Evolutionary conservation across 2,329 filamentous ascomycete species (phyloP), one percentile per base, ranked within the genome.

Genomic region (Apiospora sp.): DNA sequence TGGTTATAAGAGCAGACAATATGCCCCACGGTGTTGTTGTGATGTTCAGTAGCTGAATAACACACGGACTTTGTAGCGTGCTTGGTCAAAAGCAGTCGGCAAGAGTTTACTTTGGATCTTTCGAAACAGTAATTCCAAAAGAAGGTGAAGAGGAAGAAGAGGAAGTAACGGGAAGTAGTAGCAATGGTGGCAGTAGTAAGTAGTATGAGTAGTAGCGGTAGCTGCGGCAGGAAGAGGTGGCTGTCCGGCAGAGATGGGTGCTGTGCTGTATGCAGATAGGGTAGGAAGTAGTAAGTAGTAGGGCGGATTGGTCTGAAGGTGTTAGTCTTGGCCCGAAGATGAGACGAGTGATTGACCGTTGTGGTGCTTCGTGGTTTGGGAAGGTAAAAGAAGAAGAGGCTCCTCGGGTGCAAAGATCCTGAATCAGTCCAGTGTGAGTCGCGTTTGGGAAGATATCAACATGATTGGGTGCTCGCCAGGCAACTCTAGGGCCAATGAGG

Each of bases 391-490:
- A 78, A 80, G 78, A 78, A 74, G 75, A 75, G 74, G 68, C 76
- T 72, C 72, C 76, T 72, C 74, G 75, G 71, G 75, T 74, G 70
- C 79, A 78, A 77, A 77, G 76, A 77, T 71, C 80, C 80, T 78
- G 80, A 77, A 80, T 82, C 79, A 81, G 80, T 80, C 79, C 79
- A 82, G 80, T 79, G 82, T 85, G 81, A 81, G 81, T 84, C 79
- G 81, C 79, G 80, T 84, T 80, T 80, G 80, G 78, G 77, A 77
- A 82, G 77, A 77, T 81, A 81, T 82, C 76, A 80, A 84, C 81
- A 83, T 86, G 84, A 86, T 86, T 86, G 85, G 85, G 76, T 76
- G 78, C 75, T 78, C 74, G 74, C 74, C 74, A 79, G 76, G 49
- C 71, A 74, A 75, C 74, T 73, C 76, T 77, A 78, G 79, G 80